Conservation (phyloP, 192 early-diverging fungal genomes). For the Coemansia sp. region DNA sequence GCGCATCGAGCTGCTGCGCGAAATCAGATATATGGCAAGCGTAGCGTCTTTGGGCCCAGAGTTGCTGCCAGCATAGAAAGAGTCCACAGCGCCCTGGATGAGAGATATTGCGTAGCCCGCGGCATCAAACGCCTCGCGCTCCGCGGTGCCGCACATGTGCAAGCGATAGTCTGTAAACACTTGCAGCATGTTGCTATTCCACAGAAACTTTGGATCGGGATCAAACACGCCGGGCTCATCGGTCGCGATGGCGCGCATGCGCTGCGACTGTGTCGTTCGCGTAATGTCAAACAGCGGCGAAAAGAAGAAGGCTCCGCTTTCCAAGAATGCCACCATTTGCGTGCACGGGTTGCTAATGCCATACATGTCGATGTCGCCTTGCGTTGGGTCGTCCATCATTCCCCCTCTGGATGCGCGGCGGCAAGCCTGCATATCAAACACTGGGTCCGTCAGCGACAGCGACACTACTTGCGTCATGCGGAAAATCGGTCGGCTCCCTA, state of each 20-base stretch:
- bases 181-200: constrained; percentile 88
- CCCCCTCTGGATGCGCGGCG: constrained; percentile 32
- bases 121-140: constrained; percentile 70
- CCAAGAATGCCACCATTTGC: constrained; percentile 76
- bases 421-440: constrained; percentile 66
- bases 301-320: constrained; percentile 92
- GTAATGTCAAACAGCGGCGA: constrained; percentile 89
- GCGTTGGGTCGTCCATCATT: constrained; percentile 47
- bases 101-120: constrained; percentile 73
- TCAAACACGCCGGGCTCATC: constrained; percentile 50
- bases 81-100: constrained; percentile 49
- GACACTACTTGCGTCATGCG: constrained; percentile 74
- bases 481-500: constrained; percentile 42
- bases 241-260: constrained; percentile 34
- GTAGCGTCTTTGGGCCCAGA: background rate
- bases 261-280: constrained; percentile 72
- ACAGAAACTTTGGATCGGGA: constrained; percentile 79
- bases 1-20: constrained; percentile 51
- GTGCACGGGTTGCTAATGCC: constrained; percentile 73
- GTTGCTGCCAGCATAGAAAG: constrained; percentile 8
- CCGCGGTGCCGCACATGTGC: constrained; percentile 64
- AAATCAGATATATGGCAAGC: constrained; percentile 41
- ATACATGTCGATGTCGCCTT: constrained; percentile 40
- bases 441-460: constrained; percentile 74
- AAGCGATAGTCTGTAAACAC: constrained; percentile 81